Evolutionary conservation across 768 basidiomycete genomes (phyloP).

Genomic region (Calocera cornea): DNA sequence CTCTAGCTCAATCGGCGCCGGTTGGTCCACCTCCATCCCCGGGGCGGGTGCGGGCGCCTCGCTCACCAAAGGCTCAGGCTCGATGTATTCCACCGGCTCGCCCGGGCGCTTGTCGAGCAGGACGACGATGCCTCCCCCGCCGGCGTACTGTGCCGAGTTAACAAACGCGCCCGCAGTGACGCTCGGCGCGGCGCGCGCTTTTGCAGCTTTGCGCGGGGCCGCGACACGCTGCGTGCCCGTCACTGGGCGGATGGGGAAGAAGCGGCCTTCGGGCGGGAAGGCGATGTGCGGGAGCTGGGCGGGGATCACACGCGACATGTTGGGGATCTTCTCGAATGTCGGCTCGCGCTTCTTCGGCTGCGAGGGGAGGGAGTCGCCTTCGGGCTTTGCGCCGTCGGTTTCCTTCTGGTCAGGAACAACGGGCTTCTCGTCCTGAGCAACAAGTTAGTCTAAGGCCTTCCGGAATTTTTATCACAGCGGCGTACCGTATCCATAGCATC

Average conservation of each 20-base stretch:
- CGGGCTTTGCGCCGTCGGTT: conserved; percentile 71
- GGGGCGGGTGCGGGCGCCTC: not conserved
- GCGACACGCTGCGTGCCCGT: conserved; percentile 17
- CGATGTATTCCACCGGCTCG: conserved; percentile 62
- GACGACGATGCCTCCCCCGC: conserved; percentile 80
- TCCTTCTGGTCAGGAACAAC: conserved; percentile 31
- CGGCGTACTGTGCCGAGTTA: conserved; percentile 43
- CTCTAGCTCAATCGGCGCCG: conserved; percentile 7
- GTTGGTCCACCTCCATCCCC: conserved; percentile 12
- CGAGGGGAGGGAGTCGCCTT: conserved; percentile 37
- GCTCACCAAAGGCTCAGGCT: conserved; percentile 23
- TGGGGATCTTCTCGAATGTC: conserved; percentile 56
- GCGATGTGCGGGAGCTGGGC: conserved; percentile 72
- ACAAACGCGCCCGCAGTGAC: not conserved
- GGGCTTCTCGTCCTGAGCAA: conserved; percentile 39
- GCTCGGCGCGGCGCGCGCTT: not conserved
- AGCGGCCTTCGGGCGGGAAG: conserved; percentile 67
- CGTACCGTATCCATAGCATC: conserved; percentile 74
- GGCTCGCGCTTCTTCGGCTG: conserved; percentile 56
- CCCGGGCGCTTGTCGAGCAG: conserved; percentile 58
- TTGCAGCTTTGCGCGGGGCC: conserved; percentile 11
- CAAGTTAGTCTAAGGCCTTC: not conserved
- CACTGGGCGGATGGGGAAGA: conserved; percentile 78
- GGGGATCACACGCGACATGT: conserved; percentile 87
- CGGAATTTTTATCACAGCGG: conserved; percentile 3